Conservation (phyloP, 805 yeast species). For the Kuraishia piskuri region DNA sequence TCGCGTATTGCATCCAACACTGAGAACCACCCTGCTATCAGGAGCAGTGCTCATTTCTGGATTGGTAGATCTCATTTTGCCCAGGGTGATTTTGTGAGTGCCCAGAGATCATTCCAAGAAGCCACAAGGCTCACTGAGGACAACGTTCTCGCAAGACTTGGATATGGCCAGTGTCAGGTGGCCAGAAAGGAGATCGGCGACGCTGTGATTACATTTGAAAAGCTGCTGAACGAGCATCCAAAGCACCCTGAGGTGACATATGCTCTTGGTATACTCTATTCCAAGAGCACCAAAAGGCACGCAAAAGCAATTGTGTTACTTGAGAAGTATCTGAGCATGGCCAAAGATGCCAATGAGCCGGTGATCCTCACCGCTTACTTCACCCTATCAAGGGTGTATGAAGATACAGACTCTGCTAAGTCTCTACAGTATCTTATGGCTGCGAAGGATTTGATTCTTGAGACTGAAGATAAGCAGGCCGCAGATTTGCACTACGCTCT, state of each 20-base stretch:
- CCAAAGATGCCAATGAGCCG: slow-evolving; percentile 50
- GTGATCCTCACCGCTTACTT: slow-evolving; percentile 57
- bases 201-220: slow-evolving; percentile 79
- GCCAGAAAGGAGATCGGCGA: slow-evolving; percentile 70
- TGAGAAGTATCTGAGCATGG: slow-evolving; percentile 61
- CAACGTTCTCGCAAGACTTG: slow-evolving; percentile 66
- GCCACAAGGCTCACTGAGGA: slow-evolving; percentile 58
- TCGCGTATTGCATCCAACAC: slow-evolving; percentile 35
- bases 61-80: slow-evolving; percentile 69
- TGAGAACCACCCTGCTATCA: slow-evolving; percentile 22
- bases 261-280: slow-evolving; percentile 67
- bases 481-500: slow-evolving; percentile 50
- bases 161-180: slow-evolving; percentile 79
- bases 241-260: slow-evolving; percentile 68
- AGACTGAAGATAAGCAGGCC: slow-evolving; percentile 23
- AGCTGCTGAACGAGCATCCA: slow-evolving; percentile 54
- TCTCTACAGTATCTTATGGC: slow-evolving; percentile 48
- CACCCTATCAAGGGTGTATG: slow-evolving; percentile 62
- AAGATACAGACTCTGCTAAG: slow-evolving; percentile 54
- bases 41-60: slow-evolving; percentile 74
- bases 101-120: slow-evolving; percentile 66
- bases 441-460: slow-evolving; percentile 32
- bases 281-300: slow-evolving; percentile 27
- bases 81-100: slow-evolving; percentile 50
- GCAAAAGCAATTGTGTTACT: slow-evolving; percentile 54